A percentile compares a stretch with the other conserved stretches of the same genome.
Evolutionary conservation across 306 rosid genomes (phyloP).

Genomic region (Canavalia gladiata): DNA sequence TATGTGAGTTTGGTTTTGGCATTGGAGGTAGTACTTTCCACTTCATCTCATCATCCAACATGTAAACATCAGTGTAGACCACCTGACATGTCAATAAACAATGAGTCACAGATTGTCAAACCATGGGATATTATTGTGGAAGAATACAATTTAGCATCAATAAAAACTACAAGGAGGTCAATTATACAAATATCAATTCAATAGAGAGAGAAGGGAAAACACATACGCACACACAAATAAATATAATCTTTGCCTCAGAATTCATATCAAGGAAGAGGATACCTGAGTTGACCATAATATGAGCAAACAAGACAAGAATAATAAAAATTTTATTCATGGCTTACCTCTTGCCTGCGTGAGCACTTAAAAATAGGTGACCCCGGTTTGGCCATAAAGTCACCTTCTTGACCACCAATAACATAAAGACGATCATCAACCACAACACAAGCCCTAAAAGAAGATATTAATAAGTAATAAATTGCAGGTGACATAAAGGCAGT

Average conservation of each 20-base stretch:
- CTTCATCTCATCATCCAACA: slow-evolving; percentile 89
- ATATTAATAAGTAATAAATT: slow-evolving; percentile 29
- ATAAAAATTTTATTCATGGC: not conserved
- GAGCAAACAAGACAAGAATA: slow-evolving; percentile 25
- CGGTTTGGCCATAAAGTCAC: slow-evolving; percentile 98
- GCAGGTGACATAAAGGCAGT: slow-evolving; percentile 32
- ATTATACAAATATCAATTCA: not conserved
- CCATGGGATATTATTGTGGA: not conserved
- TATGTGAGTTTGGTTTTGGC: slow-evolving; percentile 94
- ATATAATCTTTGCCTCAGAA: not conserved
- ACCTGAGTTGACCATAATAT: slow-evolving; percentile 1
- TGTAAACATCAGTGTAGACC: slow-evolving; percentile 80
- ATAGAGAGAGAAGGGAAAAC: not conserved
- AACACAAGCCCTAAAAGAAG: slow-evolving; percentile 73
- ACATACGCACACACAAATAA: too few species aligned
- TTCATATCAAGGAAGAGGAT: slow-evolving; percentile 26
- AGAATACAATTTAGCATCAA: slow-evolving; percentile 13
- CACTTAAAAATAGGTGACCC: slow-evolving; percentile 97
- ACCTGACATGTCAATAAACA: slow-evolving; percentile 64
- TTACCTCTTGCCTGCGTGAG: slow-evolving; percentile 90
- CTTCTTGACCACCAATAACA: slow-evolving; percentile 98
- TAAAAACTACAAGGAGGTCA: not conserved
- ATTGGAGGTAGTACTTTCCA: slow-evolving; percentile 82
- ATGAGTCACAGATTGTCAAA: not conserved
- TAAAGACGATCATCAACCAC: slow-evolving; percentile 82